A percentile compares a stretch with the other conserved stretches of the same genome.
phyloP scores from a whole-genome alignment of 352 stramenopile species.

The Pythium pyrilobum region DNA sequence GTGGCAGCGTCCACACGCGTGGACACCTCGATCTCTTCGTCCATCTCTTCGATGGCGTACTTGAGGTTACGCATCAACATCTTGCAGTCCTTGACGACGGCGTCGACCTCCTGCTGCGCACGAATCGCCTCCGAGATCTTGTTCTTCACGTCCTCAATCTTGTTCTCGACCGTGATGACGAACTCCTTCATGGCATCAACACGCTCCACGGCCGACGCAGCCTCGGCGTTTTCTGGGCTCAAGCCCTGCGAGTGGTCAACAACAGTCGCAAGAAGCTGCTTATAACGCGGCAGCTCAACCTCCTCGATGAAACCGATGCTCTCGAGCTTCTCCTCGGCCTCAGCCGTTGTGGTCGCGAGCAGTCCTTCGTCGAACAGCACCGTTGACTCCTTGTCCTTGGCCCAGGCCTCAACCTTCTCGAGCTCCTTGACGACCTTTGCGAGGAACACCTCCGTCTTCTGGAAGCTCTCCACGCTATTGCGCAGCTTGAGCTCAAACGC shows the following conservation, averaged over 20 bases:
- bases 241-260: conserved; percentile 60
- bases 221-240: conserved; percentile 63
- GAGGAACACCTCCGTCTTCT: conserved; percentile 80
- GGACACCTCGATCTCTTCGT: conserved; percentile 77
- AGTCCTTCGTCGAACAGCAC: conserved; percentile 61
- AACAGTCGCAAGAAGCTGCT: conserved; percentile 64
- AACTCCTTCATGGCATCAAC: conserved; percentile 76
- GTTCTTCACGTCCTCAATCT: conserved; percentile 61
- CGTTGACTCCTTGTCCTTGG: conserved; percentile 74
- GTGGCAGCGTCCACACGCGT: conserved; percentile 70
- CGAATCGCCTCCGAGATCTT: conserved; percentile 49
- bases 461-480: conserved; percentile 71
- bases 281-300: conserved; percentile 81
- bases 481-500: conserved; percentile 69
- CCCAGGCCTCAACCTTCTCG: conserved; percentile 76
- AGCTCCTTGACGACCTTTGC: conserved; percentile 84
- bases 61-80: conserved; percentile 83
- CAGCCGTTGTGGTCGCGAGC: conserved; percentile 44
- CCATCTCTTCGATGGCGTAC: conserved; percentile 86
- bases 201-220: conserved; percentile 59
- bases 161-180: conserved; percentile 60
- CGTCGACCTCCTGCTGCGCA: conserved; percentile 64
- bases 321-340: conserved; percentile 80
- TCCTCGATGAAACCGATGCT: conserved; percentile 79
- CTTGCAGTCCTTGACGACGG: conserved; percentile 85